phyloP scores from a whole-genome alignment of 2,329 filamentous ascomycete genomes.

The Apiospora kogelbergensis region DNA sequence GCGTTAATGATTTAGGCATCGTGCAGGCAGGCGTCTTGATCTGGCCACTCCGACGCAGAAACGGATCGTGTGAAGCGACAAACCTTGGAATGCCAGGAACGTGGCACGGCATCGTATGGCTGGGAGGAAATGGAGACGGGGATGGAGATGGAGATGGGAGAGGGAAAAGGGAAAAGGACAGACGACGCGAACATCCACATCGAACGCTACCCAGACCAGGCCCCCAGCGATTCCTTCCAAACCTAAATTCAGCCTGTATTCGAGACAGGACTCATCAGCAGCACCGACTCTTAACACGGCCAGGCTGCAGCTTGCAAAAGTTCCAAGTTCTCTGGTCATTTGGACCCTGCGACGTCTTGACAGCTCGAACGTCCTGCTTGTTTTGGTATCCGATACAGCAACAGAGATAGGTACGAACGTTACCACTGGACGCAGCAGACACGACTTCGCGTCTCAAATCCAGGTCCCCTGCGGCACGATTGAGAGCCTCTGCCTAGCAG shows the following conservation, averaged over 20 bases:
- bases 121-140: not conserved
- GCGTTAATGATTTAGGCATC: not conserved
- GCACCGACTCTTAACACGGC: not conserved
- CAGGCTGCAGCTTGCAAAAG: not conserved
- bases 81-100: not conserved
- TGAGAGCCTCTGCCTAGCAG: not conserved
- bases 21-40: not conserved
- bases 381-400: not conserved
- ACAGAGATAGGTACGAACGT: not conserved
- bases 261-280: not conserved
- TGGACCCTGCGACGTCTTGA: too few relatives aligned
- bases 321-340: not conserved
- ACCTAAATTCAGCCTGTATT: slow-evolving; percentile 2
- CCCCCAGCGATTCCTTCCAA: not conserved
- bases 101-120: not conserved
- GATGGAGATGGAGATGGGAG: not conserved
- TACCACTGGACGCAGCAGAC: not conserved
- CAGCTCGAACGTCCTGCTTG: not conserved
- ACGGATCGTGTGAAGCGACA: not conserved
- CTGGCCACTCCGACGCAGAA: not conserved
- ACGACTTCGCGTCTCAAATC: not conserved
- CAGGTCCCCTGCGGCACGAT: too few relatives aligned
- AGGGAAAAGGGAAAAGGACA: not conserved
- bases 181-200: not conserved
- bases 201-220: not conserved